Evolutionary conservation across 306 rosid genomes (phyloP), one percentile per base, ranked within the genome.

Genomic region (Dalbergia cultrata): DNA sequence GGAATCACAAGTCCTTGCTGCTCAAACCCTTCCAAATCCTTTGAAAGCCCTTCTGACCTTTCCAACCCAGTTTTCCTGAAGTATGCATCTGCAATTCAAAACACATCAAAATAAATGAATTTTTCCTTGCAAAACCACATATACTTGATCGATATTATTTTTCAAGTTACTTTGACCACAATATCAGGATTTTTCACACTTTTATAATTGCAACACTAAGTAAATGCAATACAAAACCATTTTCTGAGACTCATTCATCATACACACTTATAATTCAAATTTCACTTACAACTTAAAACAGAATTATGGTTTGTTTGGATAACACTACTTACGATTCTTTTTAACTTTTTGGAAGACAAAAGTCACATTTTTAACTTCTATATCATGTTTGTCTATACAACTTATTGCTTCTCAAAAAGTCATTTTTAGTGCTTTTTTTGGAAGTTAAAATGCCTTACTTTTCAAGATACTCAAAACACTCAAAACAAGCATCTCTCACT

Each of bases 21-120:
- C 49, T 85, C 33, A 74, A 93, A 83, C 94, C 97, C 89, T 60
- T 90, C 88, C 19, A 95, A 66, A 87, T 95, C 99, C 68, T 84
- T 92, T 10, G 54, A 67, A 67, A 93, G 72, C 45, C 76, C 77
- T 72, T 89, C 85, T 5, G 98, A 91, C 79, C 97, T 87, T 79
- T 95, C 94, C 90, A 95, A 79, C 22, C 98, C 97, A n/a, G 90
- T 90, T 71, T 83, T 91, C 89, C 97, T 91, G 71, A 95, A 84
- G 82, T 91, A 92, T 9, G 97, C 89, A 79, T 86, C 97, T 93
- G 80, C 70, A 43, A 78, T n/a, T 4, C 35, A 37, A 65, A 47
- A 75, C 17, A 53, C 35, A 56, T 50, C 57, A 33, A 17, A 31
- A 64, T 35, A 57, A 26, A 18, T 11, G 31, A 33, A 12, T 45